Percentiles rank a stretch among this genome's conserved stretches.
Conservation (phyloP, 805 yeast genomes). For the Metschnikowia corniflorae region DNA sequence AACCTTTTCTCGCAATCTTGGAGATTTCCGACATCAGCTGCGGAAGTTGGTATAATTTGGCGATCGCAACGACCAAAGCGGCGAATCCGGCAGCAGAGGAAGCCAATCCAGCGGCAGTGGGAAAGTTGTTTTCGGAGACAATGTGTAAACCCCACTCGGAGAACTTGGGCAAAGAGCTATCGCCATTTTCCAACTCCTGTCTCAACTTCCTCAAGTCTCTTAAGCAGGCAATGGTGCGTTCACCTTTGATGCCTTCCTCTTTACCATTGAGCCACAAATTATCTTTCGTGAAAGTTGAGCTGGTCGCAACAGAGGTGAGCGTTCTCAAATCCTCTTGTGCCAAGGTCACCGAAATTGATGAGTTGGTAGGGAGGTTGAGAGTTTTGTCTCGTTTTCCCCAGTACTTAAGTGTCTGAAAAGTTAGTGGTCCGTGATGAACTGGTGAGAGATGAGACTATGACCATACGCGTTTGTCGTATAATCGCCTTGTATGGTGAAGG, state of each 20-base stretch:
- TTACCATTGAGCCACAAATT: conserved; percentile 84
- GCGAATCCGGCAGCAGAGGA: conserved; percentile 99
- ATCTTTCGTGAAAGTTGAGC: conserved; percentile 55
- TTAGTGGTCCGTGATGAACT: too few species aligned
- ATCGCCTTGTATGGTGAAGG: too few species aligned
- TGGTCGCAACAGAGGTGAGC: conserved; percentile 80
- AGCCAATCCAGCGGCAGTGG: conserved; percentile 98
- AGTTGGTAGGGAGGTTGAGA: conserved; percentile 91
- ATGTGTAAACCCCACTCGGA: conserved; percentile 68
- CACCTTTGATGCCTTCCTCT: conserved; percentile 63
- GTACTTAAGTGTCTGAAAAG: conserved; percentile 74
- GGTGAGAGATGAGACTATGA: too few species aligned
- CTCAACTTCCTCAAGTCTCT: conserved; percentile 71
- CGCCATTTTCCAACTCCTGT: conserved; percentile 51
- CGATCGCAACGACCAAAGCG: conserved; percentile 87
- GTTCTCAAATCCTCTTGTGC: conserved; percentile 90
- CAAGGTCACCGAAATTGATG: conserved; percentile 91
- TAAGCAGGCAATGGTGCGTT: conserved; percentile 69
- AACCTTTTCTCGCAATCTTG: conserved; percentile 94
- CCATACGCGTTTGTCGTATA: too few species aligned
- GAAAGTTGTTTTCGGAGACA: conserved; percentile 93
- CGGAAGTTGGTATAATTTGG: conserved; percentile 81
- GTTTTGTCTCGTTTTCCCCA: conserved; percentile 97
- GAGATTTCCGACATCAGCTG: conserved; percentile 81
- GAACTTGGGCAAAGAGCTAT: conserved; percentile 55